phyloP scores from a whole-genome alignment of 2,329 filamentous ascomycete species.

The Calonectria crousiana region DNA sequence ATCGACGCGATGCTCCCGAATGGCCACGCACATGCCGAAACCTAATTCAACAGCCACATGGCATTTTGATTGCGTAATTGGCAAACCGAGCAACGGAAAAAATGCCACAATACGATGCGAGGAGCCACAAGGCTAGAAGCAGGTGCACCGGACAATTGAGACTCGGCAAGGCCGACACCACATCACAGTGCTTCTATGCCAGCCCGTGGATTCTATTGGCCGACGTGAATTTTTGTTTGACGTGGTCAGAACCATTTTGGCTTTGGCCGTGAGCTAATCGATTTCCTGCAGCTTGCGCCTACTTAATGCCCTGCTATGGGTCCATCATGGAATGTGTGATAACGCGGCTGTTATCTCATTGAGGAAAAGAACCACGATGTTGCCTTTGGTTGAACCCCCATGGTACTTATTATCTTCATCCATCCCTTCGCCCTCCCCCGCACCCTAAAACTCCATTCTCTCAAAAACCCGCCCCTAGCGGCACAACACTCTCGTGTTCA shows the following conservation, averaged over 20 bases:
- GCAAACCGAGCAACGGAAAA: neutral
- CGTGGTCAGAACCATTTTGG: neutral
- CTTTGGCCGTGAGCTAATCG: neutral
- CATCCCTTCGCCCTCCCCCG: too few relatives aligned
- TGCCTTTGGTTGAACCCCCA: neutral
- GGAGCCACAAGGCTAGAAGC: neutral
- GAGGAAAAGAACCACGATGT: too few relatives aligned
- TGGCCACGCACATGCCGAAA: neutral
- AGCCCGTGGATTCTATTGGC: neutral
- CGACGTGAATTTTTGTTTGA: neutral
- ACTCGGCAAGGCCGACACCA: neutral
- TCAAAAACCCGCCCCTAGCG: neutral
- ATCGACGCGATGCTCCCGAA: neutral
- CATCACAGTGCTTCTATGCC: neutral
- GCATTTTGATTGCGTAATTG: neutral
- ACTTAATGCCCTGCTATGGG: neutral
- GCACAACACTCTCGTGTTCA: neutral
- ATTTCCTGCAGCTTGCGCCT: too few relatives aligned
- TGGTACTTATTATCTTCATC: too few relatives aligned
- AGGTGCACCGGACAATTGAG: neutral
- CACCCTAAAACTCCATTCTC: neutral
- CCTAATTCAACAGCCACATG: neutral
- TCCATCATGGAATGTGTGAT: neutral
- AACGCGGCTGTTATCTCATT: too few relatives aligned
- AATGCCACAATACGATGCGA: neutral